A percentile compares a stretch with the other conserved stretches of the same genome.
Evolutionary conservation across 2,329 filamentous ascomycete species (phyloP).

Genomic region (Xylariaceae sp.): DNA sequence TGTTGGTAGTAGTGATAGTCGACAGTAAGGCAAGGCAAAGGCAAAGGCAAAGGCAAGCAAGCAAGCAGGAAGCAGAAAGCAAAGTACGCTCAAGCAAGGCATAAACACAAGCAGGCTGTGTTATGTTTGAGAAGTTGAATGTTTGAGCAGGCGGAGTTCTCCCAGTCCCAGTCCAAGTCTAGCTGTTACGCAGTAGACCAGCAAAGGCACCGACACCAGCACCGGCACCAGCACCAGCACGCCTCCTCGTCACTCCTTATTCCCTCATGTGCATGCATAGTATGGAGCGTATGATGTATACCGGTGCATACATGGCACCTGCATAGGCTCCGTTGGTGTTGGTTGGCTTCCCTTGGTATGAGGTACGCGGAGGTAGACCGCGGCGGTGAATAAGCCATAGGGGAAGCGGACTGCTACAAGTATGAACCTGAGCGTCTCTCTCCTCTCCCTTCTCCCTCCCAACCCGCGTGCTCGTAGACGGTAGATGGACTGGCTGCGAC

Average conservation of each 20-base stretch:
- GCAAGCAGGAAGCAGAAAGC: not conserved
- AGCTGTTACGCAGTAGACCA: not conserved
- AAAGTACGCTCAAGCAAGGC: slow-evolving; percentile 12
- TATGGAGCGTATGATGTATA: not conserved
- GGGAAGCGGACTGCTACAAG: not conserved
- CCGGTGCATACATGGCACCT: not conserved
- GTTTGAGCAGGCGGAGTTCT: not conserved
- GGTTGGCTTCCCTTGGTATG: not conserved
- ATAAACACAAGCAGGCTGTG: not conserved
- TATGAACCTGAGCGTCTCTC: not conserved
- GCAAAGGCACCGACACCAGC: too few relatives aligned
- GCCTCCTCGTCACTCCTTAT: not conserved
- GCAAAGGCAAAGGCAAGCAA: not conserved
- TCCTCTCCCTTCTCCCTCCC: not conserved
- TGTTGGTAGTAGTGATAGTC: too few relatives aligned
- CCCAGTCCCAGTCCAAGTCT: not conserved
- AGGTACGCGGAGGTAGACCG: not conserved
- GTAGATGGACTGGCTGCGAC: not conserved
- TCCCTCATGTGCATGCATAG: slow-evolving; percentile 1
- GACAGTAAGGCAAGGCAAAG: too few relatives aligned
- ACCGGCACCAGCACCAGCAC: not conserved
- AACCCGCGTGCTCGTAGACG: not conserved
- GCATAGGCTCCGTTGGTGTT: not conserved
- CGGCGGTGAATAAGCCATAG: not conserved
- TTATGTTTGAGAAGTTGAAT: slow-evolving; percentile 2